Base-by-base conservation (phyloP, 2,329 filamentous ascomycete species). In the Aspergillus puulaauensis region DNA sequence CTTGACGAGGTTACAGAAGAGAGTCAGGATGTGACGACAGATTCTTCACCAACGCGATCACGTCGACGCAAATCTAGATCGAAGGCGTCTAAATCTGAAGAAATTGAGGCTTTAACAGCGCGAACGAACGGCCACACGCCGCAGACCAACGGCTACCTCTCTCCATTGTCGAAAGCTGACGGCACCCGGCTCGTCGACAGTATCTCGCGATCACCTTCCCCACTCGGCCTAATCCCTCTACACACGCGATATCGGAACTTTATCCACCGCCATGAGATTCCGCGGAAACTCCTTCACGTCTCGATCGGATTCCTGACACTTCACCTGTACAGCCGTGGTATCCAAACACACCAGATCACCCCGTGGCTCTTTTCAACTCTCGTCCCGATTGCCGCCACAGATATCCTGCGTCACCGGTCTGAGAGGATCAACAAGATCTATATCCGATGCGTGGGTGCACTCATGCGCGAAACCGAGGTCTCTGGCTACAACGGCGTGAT, bases 401-500 rank as follows among this genome's bases (percentile, higher is more conserved):
- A 99, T 74, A 81, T 92, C 66, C 78, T 96, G 48, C 90, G 95
- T 52, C 93, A 97, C 76, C 86, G 86, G 66, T 95, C 87, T 67
- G 85, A 89, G 59, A 83, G 86, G 1, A 84, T 99, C 69, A 99
- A 99, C 74, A 83, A 88, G 39, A 73, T 96, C 56, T 99, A 98
- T 75, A 93, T 98, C 67, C 86, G 84, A 56, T 83, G 85, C 39
- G 78, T 98, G 14, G 95, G 95, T 47, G 91, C 93, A 0, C 82
- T 99, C 66, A 99, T 99, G 95, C 90, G 95, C 54, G 95, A 99
- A 79, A 95, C 90, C 63, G 95, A 99, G 77, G 96, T 93, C 66
- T 83, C 88, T 48, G 91, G 92, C 52, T 99, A 91, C 82, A 99
- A 99, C 73, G 95, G 95, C 52, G 93, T 98, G 65, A 96, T 99